phyloP scores from a whole-genome alignment of 1,139 yeast genomes.

The Arxiozyma bovina region DNA sequence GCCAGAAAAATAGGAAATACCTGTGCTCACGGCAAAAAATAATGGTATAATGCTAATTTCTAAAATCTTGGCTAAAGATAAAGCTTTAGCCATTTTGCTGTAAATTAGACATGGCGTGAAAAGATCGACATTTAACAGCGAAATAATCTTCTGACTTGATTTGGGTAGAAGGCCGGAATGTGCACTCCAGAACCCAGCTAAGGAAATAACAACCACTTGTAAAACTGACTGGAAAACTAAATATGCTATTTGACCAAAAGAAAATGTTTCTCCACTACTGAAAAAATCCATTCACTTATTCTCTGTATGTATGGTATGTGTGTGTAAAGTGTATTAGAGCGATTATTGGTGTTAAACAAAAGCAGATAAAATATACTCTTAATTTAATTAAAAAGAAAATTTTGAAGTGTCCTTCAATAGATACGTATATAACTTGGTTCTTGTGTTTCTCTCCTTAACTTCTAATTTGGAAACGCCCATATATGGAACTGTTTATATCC shows the following conservation, averaged over 20 bases:
- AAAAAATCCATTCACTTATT: neutral
- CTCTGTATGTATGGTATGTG: too few relatives aligned
- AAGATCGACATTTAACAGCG: slow-evolving; percentile 57
- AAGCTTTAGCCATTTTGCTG: slow-evolving; percentile 59
- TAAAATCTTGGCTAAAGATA: slow-evolving; percentile 52
- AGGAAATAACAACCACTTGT: slow-evolving; percentile 60
- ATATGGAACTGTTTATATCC: too few relatives aligned
- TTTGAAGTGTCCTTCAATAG: neutral
- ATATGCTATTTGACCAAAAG: slow-evolving; percentile 36
- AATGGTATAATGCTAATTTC: slow-evolving; percentile 62
- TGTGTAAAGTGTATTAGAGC: too few relatives aligned
- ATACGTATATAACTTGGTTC: neutral
- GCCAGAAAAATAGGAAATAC: slow-evolving; percentile 50
- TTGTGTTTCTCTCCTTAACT: neutral
- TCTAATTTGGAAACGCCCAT: neutral
- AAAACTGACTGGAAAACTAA: slow-evolving; percentile 66
- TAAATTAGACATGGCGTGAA: slow-evolving; percentile 75
- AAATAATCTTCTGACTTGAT: slow-evolving; percentile 52
- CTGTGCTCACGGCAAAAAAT: slow-evolving; percentile 53
- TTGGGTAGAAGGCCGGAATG: slow-evolving; percentile 49
- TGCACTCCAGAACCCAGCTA: slow-evolving; percentile 65
- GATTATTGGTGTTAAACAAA: too few relatives aligned
- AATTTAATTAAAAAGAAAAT: too few relatives aligned
- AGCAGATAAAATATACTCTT: neutral
- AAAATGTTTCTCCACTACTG: slow-evolving; percentile 3